Base-by-base conservation (phyloP, 768 basidiomycete genomes). In the Lactarius akahatsu region DNA sequence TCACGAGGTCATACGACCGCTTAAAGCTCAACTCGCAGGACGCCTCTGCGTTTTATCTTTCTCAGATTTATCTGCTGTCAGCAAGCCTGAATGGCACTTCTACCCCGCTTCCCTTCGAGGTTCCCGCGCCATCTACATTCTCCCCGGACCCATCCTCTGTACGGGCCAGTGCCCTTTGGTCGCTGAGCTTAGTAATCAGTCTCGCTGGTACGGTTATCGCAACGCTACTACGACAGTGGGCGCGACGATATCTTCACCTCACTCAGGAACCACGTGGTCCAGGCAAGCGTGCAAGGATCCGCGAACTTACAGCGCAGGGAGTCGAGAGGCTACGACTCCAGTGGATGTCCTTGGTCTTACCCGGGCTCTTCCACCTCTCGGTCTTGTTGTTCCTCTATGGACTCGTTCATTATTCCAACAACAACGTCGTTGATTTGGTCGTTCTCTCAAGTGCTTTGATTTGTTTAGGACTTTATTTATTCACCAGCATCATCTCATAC, bases 391-490 rank as follows among this genome's bases (percentile, higher is more conserved):
- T 50, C 23, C 47, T 50, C 4, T 50, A 13, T 50, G 47, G 47
- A 23, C 47, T 50, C 47, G 4, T 50, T 23, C 47, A 26, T 50
- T 50, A 50, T 50, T 50, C 47, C 10, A 13, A 50, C 23, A 50
- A 50, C 47, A n/a, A n/a, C n/a, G n/a, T n/a, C n/a, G n/a, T n/a
- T n/a, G 47, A 50, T 50, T 23, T 50, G 47, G 47, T 50, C 47
- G 11, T 50, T 23, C 47, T 50, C 23, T 50, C 4, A 23, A 50
- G 47, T 50, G 47, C 47, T 13, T 13, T 26, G 20, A 26, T 23
- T 13, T 50, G 23, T 23, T 13, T 50, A 10, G 47, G 47, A 13
- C 47, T 50, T 50, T 50, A 50, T 50, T 50, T 50, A 50, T 50
- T 50, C 23, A 23, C 47, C 23, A 50, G 47, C 47, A 50, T 50